Base-by-base conservation (phyloP, 169 alveolate genomes). In the Fabrea salina region DNA sequence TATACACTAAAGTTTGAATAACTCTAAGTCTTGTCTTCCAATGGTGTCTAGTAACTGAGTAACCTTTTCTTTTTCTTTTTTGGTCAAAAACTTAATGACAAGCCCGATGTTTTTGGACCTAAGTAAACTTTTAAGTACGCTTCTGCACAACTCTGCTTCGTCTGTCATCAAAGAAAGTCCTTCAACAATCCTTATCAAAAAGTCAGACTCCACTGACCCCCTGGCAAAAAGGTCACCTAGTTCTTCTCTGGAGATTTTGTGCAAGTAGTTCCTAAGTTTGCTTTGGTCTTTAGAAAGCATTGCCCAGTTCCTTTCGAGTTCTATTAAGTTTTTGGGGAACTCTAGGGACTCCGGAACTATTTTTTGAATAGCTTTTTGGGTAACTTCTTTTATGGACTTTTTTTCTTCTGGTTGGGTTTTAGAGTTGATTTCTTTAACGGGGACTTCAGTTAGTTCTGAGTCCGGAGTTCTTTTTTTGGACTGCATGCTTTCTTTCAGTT, bases 161-260 rank as follows among this genome's bases (percentile, higher is more conserved):
- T 11, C 13, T 19, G 25, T 25, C 3, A 43, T n/a, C 1, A 13
- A 13, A 43, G 13, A 30, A 22, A 68, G 8, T 1, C 39, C 19
- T 16, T 68, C 19, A 0, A 47, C 27, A 13, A 68, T 44, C 44
- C 27, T 37, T 43, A 68, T 40, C 7, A 68, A 37, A 30, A 68
- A 68, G 30, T 68, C 78, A 16, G 78, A 68, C 33, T 68, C 78
- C 13, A 68, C 8, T 7, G 25, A 19, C n/a, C 78, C 78, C 4
- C 44, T 68, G 16, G 11, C 4, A 30, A 40, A 40, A 25, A 40
- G 39, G 11, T 13, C 30, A 8, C 19, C 25, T 8, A 68, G 2
- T 8, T 6, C 11, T 6, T 61, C 74, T 8, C 57, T 5, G 30
- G 3, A 8, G 39, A 68, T 43, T 1, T 16, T 19, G n/a, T 16